These are phyloP conservation scores for Cnidoscolus chayamansa DNA, from an alignment of 441 rosid genomes.

Conservation along the genomic window DNA sequence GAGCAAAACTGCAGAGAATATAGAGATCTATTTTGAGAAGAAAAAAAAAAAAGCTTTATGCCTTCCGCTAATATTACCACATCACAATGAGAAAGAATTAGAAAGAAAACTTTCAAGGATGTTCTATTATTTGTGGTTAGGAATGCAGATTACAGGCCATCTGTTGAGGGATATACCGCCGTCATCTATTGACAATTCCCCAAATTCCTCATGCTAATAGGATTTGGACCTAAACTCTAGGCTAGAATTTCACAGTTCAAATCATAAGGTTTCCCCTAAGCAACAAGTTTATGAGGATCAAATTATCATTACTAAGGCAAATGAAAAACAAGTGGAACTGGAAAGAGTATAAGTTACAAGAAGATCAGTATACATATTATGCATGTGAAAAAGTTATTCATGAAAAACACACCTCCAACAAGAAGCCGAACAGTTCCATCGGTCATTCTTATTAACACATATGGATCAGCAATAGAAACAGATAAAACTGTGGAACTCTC, in stretches of 20 bases:
- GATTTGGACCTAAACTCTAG: neutral
- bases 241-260: neutral
- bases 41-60: neutral
- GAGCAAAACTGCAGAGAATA: neutral
- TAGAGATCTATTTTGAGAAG: too few relatives aligned
- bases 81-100: neutral
- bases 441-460: slow-evolving; percentile 79
- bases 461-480: slow-evolving; percentile 96
- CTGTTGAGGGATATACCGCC: neutral
- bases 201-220: neutral
- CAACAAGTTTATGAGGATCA: neutral
- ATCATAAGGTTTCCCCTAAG: neutral
- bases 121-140: neutral
- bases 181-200: neutral
- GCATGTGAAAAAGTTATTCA: slow-evolving; percentile 3
- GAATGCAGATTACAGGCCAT: neutral
- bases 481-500: slow-evolving; percentile 65
- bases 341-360: neutral
- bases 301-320: neutral
- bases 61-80: neutral
- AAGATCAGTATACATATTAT: neutral
- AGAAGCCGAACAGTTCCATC: slow-evolving; percentile 89
- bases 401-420: slow-evolving; percentile 70
- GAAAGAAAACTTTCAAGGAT: neutral
- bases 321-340: neutral